phyloP scores from a whole-genome alignment of 2,329 filamentous ascomycete species.

The Penicillium sclerotigenum region DNA sequence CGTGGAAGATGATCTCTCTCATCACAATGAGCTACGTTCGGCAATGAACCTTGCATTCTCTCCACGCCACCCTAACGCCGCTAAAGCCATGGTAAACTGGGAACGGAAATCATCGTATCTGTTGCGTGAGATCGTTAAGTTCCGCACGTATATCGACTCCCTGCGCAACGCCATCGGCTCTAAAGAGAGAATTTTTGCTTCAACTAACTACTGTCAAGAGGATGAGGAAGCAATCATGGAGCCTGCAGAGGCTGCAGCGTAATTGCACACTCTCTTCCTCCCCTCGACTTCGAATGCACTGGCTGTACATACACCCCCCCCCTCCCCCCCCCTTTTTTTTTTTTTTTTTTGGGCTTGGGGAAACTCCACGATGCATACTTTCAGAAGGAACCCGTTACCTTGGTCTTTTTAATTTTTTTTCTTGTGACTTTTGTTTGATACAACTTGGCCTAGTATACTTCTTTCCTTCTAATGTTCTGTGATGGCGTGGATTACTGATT shows the following conservation, averaged over 20 bases:
- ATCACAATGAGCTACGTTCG: conserved; percentile 82
- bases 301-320: conserved; percentile 13
- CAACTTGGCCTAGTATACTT: conserved; percentile 8
- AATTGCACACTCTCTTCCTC: not conserved
- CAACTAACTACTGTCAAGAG: conserved; percentile 14
- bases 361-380: conserved; percentile 7
- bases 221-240: conserved; percentile 1
- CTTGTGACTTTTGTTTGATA: not conserved
- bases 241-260: not conserved
- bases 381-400: conserved; percentile 7
- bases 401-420: not conserved
- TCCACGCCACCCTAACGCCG: conserved; percentile 73
- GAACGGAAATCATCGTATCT: conserved; percentile 92
- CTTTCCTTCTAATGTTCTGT: conserved; percentile 5
- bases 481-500: conserved; percentile 4
- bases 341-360: not conserved
- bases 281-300: not conserved
- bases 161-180: conserved; percentile 67
- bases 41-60: conserved; percentile 89
- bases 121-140: conserved; percentile 92
- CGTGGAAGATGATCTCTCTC: conserved; percentile 79
- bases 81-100: conserved; percentile 92
- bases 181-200: conserved; percentile 66
- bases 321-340: not conserved
- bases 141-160: conserved; percentile 88